Evolutionary conservation across 345 rosid genomes (phyloP).

Genomic region (Eucalyptus regnans): DNA sequence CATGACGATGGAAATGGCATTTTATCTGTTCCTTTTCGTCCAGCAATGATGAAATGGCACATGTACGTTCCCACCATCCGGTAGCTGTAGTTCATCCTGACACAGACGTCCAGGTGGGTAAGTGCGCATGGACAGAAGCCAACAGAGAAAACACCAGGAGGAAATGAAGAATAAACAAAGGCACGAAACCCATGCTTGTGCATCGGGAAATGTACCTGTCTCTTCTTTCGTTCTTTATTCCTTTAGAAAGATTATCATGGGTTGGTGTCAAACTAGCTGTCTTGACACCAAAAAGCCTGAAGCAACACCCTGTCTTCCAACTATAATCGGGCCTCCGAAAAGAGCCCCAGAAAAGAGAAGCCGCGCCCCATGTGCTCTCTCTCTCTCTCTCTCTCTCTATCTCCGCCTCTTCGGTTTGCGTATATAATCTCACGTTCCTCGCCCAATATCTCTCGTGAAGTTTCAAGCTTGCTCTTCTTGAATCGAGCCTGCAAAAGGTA

Average conservation of each 20-base stretch:
- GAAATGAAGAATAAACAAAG: not conserved
- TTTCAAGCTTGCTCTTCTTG: not conserved
- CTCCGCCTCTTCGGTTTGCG: not conserved
- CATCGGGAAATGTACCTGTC: not conserved
- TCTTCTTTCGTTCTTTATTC: not conserved
- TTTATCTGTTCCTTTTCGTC: not conserved
- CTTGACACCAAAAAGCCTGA: not conserved
- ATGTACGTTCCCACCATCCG: not conserved
- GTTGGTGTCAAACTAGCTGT: not conserved
- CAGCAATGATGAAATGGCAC: not conserved
- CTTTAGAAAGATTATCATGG: not conserved
- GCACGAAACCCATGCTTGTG: not conserved
- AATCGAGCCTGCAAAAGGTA: not conserved
- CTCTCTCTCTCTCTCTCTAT: not conserved
- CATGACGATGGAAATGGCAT: not conserved
- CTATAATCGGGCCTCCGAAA: not conserved
- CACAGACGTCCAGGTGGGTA: not conserved
- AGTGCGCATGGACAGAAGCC: not conserved
- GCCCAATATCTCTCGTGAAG: not conserved
- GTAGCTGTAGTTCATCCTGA: not conserved
- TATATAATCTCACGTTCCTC: not conserved
- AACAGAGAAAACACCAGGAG: not conserved
- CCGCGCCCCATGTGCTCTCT: not conserved
- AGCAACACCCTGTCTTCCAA: not conserved
- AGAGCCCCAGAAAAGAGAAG: not conserved